Conservation (phyloP, 1,139 yeast genomes). For the Maudiozyma humilis region DNA sequence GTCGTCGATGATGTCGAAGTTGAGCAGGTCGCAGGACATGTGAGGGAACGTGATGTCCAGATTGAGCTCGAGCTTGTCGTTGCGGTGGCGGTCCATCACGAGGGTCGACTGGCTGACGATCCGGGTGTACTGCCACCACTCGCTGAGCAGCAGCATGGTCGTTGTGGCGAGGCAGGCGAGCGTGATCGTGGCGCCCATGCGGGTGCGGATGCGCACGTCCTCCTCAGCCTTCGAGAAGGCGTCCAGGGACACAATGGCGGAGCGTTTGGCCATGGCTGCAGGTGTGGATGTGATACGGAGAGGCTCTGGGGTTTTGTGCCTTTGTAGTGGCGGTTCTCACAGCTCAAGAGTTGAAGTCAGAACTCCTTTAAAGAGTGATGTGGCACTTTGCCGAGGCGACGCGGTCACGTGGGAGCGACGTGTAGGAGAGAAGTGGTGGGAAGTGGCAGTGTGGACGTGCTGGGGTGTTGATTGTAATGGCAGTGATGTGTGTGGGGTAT, state of each 20-base stretch:
- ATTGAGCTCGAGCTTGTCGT: slow-evolving; percentile 66
- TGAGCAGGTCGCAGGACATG: slow-evolving; percentile 66
- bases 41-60: slow-evolving; percentile 75
- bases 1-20: slow-evolving; percentile 69
- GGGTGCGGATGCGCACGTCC: slow-evolving; percentile 81
- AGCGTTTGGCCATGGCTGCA: slow-evolving; percentile 5
- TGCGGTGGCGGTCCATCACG: slow-evolving; percentile 80
- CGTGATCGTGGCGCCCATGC: slow-evolving; percentile 86
- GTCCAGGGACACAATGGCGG: slow-evolving; percentile 38
- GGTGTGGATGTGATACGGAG: background rate
- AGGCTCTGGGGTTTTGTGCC: background rate
- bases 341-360: background rate
- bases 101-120: slow-evolving; percentile 70
- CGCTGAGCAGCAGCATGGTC: slow-evolving; percentile 56
- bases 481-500: no score
- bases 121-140: slow-evolving; percentile 64
- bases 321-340: no score
- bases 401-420: background rate
- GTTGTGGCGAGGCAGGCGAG: slow-evolving; percentile 58
- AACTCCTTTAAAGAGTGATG: background rate
- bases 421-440: no score
- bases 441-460: no score
- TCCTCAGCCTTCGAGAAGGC: slow-evolving; percentile 93
- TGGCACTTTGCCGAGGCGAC: background rate
- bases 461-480: no score